A percentile compares a stretch with the other conserved stretches of the same genome.
Conservation (phyloP, 352 stramenopile species). For the Globisporangium paroecandrum region DNA sequence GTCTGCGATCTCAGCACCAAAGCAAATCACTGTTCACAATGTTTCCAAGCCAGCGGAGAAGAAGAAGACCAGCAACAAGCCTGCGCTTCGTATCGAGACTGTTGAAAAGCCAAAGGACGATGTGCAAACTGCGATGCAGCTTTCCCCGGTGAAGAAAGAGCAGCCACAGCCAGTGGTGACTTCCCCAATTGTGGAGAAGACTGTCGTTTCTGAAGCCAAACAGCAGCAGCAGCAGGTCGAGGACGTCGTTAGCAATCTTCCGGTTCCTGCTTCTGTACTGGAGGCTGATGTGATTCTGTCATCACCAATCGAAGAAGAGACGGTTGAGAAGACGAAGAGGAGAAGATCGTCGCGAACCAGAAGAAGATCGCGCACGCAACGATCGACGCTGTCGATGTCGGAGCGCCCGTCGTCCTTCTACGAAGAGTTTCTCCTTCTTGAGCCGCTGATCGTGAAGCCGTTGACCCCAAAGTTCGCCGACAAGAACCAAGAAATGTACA, state of each 20-base stretch:
- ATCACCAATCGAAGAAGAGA: background rate
- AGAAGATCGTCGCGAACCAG: slow-evolving; percentile 9
- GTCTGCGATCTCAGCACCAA: background rate
- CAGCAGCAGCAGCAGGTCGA: background rate
- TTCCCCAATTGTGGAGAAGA: background rate
- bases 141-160: background rate
- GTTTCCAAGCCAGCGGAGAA: slow-evolving; percentile 3
- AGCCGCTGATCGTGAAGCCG: slow-evolving; percentile 6
- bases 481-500: slow-evolving; percentile 10
- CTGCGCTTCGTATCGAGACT: slow-evolving; percentile 8
- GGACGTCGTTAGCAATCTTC: background rate
- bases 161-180: background rate
- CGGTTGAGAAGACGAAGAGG: background rate
- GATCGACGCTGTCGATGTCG: slow-evolving; percentile 12
- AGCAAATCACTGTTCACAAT: slow-evolving; percentile 2
- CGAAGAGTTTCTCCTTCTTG: slow-evolving; percentile 16
- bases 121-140: slow-evolving; percentile 3
- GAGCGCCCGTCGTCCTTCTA: slow-evolving; percentile 14
- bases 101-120: background rate
- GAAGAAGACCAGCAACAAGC: slow-evolving; percentile 6
- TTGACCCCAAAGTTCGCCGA: background rate
- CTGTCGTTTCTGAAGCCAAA: background rate
- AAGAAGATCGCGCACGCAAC: slow-evolving; percentile 6
- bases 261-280: background rate
- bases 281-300: background rate